Conservation (phyloP, 371 early-diverging fungal species). For the Entomophthora muscae region DNA sequence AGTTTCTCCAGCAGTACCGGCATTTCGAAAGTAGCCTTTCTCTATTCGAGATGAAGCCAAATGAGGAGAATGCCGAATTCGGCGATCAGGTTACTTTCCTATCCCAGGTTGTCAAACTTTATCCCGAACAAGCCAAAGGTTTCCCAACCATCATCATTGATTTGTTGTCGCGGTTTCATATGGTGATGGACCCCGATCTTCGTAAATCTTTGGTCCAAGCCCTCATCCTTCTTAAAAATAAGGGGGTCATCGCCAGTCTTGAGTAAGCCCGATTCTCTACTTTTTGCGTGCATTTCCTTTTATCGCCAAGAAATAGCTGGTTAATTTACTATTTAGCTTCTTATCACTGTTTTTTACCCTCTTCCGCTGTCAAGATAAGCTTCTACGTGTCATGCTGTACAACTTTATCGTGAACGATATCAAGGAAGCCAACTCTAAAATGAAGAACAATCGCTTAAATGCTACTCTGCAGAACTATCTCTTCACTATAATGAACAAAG, state of each 20-base stretch:
- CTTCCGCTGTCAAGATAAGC: constrained; percentile 83
- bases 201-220: constrained; percentile 77
- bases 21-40: constrained; percentile 74
- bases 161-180: constrained; percentile 55
- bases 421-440: constrained; percentile 72
- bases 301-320: not conserved
- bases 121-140: constrained; percentile 50
- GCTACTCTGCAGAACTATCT: constrained; percentile 87
- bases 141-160: constrained; percentile 71
- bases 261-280: constrained; percentile 19
- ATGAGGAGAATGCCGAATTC: constrained; percentile 62
- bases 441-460: constrained; percentile 90
- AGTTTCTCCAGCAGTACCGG: constrained; percentile 81
- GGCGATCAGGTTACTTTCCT: constrained; percentile 74
- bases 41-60: constrained; percentile 76
- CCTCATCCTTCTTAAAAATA: constrained; percentile 76
- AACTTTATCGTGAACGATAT: constrained; percentile 86
- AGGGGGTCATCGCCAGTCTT: constrained; percentile 46
- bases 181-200: constrained; percentile 59
- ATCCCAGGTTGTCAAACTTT: constrained; percentile 68
- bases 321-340: constrained; percentile 19
- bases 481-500: constrained; percentile 69
- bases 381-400: constrained; percentile 69
- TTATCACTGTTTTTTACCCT: constrained; percentile 85
- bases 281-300: constrained; percentile 7